Conservation (phyloP, 2,329 filamentous ascomycete genomes). For the Trichoderma koningiopsis region DNA sequence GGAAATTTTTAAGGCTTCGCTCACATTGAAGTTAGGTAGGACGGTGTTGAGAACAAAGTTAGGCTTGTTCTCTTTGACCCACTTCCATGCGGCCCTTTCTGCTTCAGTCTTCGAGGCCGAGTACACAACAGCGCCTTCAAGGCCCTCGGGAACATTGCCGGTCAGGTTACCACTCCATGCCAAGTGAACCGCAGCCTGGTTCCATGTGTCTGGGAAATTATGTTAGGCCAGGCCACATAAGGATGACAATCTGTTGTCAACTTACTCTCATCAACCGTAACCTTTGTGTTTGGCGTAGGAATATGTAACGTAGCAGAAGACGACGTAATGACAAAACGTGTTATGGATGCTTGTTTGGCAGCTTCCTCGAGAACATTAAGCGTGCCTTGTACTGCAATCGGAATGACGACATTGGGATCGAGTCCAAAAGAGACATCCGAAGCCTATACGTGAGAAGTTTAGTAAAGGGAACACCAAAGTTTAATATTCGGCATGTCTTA, state of each 20-base stretch:
- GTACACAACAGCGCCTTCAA: constrained; percentile 34
- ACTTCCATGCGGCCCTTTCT: constrained; percentile 43
- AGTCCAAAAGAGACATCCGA: background rate
- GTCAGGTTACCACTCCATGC: background rate
- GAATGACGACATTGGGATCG: constrained; percentile 35
- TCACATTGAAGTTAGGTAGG: constrained; percentile 29
- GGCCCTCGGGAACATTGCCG: background rate
- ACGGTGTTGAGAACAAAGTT: constrained; percentile 34
- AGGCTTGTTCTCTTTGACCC: constrained; percentile 37
- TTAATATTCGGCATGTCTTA: background rate
- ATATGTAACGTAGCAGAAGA: constrained; percentile 37
- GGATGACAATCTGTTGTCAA: background rate
- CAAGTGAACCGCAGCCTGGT: background rate
- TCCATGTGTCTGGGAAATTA: background rate
- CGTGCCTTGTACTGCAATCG: constrained; percentile 34
- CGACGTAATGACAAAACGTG: constrained; percentile 45
- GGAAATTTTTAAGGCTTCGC: background rate
- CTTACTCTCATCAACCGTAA: constrained; percentile 1
- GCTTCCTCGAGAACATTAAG: constrained; percentile 37
- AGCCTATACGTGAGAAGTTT: background rate
- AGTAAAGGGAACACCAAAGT: background rate
- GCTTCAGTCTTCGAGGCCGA: constrained; percentile 40
- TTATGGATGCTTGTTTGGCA: constrained; percentile 36
- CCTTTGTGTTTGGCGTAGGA: background rate
- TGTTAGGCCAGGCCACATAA: background rate